phyloP scores from a whole-genome alignment of 306 rosid genomes.

The Sphenostylis stenocarpa region DNA sequence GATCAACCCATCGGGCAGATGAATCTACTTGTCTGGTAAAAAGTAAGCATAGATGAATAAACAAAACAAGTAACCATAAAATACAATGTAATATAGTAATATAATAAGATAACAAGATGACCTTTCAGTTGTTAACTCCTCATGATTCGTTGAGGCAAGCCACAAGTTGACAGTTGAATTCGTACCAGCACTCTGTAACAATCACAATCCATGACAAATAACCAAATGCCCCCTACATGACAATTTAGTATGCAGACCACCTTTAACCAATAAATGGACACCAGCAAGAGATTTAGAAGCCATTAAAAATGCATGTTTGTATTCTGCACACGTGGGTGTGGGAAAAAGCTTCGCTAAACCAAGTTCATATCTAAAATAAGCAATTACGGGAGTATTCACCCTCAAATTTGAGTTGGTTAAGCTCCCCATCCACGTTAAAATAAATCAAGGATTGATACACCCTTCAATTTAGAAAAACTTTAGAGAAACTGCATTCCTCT shows the following conservation, averaged over 20 bases:
- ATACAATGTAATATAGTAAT: neutral
- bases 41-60: constrained; percentile 25
- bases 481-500: neutral
- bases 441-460: neutral
- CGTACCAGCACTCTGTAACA: constrained; percentile 88
- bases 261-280: constrained; percentile 20
- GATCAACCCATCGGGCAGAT: constrained; percentile 51
- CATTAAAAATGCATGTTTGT: neutral
- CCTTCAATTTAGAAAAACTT: neutral
- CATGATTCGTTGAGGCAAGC: constrained; percentile 59
- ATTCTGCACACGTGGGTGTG: neutral
- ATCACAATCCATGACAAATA: constrained; percentile 30
- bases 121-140: constrained; percentile 64
- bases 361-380: neutral
- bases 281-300: constrained; percentile 10
- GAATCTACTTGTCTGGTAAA: constrained; percentile 66
- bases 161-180: constrained; percentile 93
- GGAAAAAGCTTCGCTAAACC: neutral
- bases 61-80: neutral
- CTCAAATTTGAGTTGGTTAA: neutral
- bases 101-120: constrained; percentile 37
- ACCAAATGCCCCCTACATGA: constrained; percentile 14
- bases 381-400: constrained; percentile 3
- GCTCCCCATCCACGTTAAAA: constrained; percentile 1
- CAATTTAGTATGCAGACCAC: neutral